These are phyloP conservation scores for Trichoderma citrinoviride DNA, from an alignment of 2,329 filamentous ascomycete species.

Conservation along the genomic window DNA sequence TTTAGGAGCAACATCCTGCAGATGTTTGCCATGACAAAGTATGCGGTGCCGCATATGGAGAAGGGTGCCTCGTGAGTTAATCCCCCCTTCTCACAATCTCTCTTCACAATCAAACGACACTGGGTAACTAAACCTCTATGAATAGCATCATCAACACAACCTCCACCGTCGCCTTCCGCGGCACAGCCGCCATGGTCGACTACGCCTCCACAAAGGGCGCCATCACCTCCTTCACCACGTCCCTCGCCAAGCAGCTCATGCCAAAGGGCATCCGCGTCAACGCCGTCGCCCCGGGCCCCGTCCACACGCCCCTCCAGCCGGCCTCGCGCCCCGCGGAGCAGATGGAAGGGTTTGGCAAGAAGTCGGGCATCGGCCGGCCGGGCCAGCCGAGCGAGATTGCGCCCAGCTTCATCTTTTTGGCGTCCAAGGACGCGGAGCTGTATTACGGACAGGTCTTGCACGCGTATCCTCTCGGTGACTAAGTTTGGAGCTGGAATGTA, in stretches of 20 bases:
- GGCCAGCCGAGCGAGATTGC: constrained; percentile 47
- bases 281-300: constrained; percentile 29
- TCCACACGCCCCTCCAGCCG: constrained; percentile 34
- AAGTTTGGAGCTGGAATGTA: neutral
- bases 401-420: constrained; percentile 41
- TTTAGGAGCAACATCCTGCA: constrained; percentile 83
- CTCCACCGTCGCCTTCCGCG: constrained; percentile 50
- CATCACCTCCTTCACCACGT: constrained; percentile 51
- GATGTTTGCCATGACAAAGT: constrained; percentile 78
- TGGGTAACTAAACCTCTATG: too few relatives aligned
- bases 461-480: constrained; percentile 42
- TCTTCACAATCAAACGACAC: too few relatives aligned
- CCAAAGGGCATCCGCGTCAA: constrained; percentile 54
- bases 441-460: constrained; percentile 42
- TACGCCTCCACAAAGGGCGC: constrained; percentile 57
- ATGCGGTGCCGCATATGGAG: constrained; percentile 70
- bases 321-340: constrained; percentile 43
- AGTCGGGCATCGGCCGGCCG: constrained; percentile 38
- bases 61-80: constrained; percentile 15
- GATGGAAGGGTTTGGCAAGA: constrained; percentile 44
- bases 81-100: neutral
- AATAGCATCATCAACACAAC: constrained; percentile 52
- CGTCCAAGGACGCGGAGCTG: constrained; percentile 40
- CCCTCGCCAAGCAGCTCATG: constrained; percentile 48
- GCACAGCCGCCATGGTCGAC: constrained; percentile 47